Conservation (phyloP, 2,329 filamentous ascomycete genomes). For the Myotisia sp. region DNA sequence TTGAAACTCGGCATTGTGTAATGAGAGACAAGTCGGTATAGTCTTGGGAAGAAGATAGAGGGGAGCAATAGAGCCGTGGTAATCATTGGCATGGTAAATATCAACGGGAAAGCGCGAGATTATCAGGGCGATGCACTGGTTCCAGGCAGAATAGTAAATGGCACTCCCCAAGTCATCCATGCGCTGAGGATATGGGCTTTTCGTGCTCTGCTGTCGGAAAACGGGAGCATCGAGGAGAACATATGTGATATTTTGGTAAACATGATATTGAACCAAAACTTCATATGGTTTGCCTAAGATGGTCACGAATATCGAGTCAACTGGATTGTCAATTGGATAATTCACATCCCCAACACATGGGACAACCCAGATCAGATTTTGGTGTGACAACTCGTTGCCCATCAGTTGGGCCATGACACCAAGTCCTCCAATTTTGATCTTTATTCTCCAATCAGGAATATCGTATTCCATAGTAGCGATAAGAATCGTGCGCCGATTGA, state of each 20-base stretch:
- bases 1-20: conserved; percentile 58
- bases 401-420: conserved; percentile 58
- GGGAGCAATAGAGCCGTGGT: conserved; percentile 49
- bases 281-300: conserved; percentile 48
- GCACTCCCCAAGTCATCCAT: conserved; percentile 58
- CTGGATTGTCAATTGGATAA: conserved; percentile 45
- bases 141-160: conserved; percentile 57
- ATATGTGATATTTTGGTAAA: conserved; percentile 51
- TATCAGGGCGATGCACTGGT: conserved; percentile 52
- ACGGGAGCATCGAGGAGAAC: conserved; percentile 53
- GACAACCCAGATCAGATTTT: conserved; percentile 53
- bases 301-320: conserved; percentile 48
- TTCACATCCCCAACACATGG: conserved; percentile 50
- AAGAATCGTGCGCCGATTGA: conserved; percentile 40
- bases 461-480: conserved; percentile 61
- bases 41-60: conserved; percentile 50
- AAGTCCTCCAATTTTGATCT: conserved; percentile 57
- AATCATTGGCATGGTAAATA: conserved; percentile 54
- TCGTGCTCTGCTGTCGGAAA: conserved; percentile 49
- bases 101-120: conserved; percentile 49
- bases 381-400: conserved; percentile 50
- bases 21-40: conserved; percentile 47
- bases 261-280: conserved; percentile 50
- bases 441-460: conserved; percentile 55
- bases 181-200: conserved; percentile 50